Evolutionary conservation across 345 rosid genomes (phyloP), one percentile per base, ranked within the genome.

Genomic region (Aquilaria sinensis): DNA sequence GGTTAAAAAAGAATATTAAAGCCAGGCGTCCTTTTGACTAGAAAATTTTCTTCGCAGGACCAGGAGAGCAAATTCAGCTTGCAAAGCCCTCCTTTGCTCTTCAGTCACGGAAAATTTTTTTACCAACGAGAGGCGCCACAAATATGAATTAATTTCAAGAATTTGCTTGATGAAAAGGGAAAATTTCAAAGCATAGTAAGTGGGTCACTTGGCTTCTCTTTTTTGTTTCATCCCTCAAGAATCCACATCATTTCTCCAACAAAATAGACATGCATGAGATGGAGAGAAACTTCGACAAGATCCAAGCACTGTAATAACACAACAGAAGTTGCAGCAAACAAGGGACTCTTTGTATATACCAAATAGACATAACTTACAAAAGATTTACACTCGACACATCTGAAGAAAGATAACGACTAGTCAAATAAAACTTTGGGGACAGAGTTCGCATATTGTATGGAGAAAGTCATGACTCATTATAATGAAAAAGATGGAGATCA

Each of bases 361-460:
- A 31, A 53, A 43, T 49, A 47, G 31, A 48, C 31, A 62, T 77
- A 80, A 78, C 62, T 78, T 78, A 83, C 79, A 74, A 58, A 52
- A 78, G 57, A 83, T 83, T 80, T 83, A 83, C 88, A 83, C 67
- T 79, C 74, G 53, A 80, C 68, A 74, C 51, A 74, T 78, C 67
- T 71, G 66, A 62, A 58, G 66, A 62, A 69, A 70, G 43, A 37
- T 37, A 69, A 67, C 69, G 71, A 65, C 73, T 55, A 61, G 77
- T 57, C 65, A 61, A 37, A 71, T 65, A 65, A 61, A 69, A 60
- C 63, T 71, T 59, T 47, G 75, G 62, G 53, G 61, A n/a, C 63
- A 64, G 53, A 57, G 69, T 66, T 73, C 61, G 58, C 69, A 80
- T 64, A 81, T 60, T 71, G 68, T 64, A 61, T 64, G 67, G 47